Evolutionary conservation across 768 basidiomycete genomes (phyloP).

Genomic region (Calocybe indica): DNA sequence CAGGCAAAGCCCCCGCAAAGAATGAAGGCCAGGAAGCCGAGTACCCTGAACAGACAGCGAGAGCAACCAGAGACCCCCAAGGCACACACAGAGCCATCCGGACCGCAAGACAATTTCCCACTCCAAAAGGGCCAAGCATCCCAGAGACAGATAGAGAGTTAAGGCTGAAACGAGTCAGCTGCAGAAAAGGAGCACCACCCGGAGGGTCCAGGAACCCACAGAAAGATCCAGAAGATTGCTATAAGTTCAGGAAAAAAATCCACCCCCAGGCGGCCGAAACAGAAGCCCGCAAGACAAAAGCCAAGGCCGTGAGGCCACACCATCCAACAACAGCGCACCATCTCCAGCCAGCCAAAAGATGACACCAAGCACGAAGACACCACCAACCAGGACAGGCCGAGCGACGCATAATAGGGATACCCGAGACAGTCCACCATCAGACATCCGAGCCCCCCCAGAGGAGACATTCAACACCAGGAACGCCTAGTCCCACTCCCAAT

Average conservation of each 20-base stretch:
- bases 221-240: conserved; percentile 2
- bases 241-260: conserved; percentile 4
- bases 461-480: conserved; percentile 21
- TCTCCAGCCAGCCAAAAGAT: not conserved
- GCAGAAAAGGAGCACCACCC: conserved; percentile 8
- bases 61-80: conserved; percentile 11
- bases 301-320: not conserved
- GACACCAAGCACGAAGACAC: not conserved
- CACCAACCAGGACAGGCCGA: not conserved
- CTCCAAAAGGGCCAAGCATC: not conserved
- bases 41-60: conserved; percentile 9
- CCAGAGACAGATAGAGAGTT: conserved; percentile 5
- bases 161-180: conserved; percentile 11
- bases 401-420: too few species aligned
- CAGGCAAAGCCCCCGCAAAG: conserved; percentile 9
- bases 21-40: conserved; percentile 8
- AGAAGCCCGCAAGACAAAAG: not conserved
- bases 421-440: not conserved
- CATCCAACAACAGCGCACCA: not conserved
- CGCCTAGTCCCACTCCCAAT: conserved; percentile 20
- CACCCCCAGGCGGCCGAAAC: not conserved
- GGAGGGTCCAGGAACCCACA: conserved; percentile 6
- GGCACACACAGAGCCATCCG: conserved; percentile 18
- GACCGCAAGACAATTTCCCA: conserved; percentile 6
- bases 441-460: conserved; percentile 9